These are phyloP conservation scores for Pulveroboletus sp. DNA, from an alignment of 1,284 basidiomycete species.

Conservation along the genomic window DNA sequence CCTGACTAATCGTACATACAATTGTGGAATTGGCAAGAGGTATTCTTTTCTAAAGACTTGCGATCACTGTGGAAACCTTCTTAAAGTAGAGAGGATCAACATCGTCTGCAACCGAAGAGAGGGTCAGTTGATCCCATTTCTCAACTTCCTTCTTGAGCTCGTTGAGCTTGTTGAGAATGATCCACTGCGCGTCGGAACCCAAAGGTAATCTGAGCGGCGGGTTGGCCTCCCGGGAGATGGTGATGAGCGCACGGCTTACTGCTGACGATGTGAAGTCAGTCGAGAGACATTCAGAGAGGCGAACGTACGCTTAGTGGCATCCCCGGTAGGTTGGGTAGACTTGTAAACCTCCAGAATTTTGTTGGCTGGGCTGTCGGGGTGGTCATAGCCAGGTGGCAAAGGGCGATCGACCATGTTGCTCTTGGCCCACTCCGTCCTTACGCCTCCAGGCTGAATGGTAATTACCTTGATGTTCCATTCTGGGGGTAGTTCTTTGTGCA, in stretches of 20 bases:
- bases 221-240: slow-evolving; percentile 21
- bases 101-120: slow-evolving; percentile 27
- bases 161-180: slow-evolving; percentile 18
- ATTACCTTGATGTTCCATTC: slow-evolving; percentile 32
- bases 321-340: not conserved
- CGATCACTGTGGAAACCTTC: not conserved
- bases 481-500: slow-evolving; percentile 24
- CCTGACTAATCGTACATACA: not conserved
- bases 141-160: slow-evolving; percentile 24
- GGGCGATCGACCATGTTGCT: slow-evolving; percentile 20
- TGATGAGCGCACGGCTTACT: slow-evolving; percentile 23
- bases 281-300: too few species aligned
- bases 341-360: slow-evolving; percentile 20
- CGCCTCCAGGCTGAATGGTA: slow-evolving; percentile 25
- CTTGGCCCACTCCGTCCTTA: slow-evolving; percentile 29
- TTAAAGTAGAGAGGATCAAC: slow-evolving; percentile 19
- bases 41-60: not conserved
- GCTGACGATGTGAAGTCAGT: not conserved
- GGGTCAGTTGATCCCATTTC: slow-evolving; percentile 18
- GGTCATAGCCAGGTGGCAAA: slow-evolving; percentile 18
- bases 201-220: slow-evolving; percentile 28
- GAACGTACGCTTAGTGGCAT: slow-evolving; percentile 20
- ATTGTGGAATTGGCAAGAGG: not conserved
- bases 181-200: slow-evolving; percentile 22
- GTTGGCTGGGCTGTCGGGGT: slow-evolving; percentile 20